These are phyloP conservation scores for Colletotrichum chlorophyti DNA, from an alignment of 2,329 filamentous ascomycete species.

Conservation along the genomic window DNA sequence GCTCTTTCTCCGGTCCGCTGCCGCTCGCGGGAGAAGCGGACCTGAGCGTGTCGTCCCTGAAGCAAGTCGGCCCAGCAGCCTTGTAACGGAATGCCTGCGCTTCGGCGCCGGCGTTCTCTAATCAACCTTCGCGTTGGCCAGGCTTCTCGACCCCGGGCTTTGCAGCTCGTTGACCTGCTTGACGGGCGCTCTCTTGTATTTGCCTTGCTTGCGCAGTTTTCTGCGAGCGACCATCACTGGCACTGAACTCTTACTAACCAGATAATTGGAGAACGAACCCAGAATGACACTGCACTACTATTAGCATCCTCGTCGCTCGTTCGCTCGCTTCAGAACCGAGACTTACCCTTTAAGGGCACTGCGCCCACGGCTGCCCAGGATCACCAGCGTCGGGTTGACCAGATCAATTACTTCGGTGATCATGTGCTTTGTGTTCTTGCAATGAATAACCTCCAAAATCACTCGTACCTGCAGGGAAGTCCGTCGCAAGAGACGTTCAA, in stretches of 20 bases:
- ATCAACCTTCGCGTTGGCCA: conserved; percentile 79
- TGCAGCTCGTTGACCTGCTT: conserved; percentile 83
- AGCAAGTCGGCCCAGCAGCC: too few species aligned
- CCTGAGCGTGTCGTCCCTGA: too few species aligned
- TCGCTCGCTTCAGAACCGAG: background rate
- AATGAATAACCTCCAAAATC: conserved; percentile 95
- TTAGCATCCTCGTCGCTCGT: conserved; percentile 36
- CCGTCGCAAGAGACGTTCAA: conserved; percentile 86
- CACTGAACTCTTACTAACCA: conserved; percentile 95
- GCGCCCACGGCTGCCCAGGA: conserved; percentile 88
- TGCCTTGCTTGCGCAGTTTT: conserved; percentile 84
- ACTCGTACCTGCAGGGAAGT: conserved; percentile 91
- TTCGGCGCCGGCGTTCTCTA: conserved; percentile 43
- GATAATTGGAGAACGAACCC: conserved; percentile 95
- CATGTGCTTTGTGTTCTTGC: conserved; percentile 95
- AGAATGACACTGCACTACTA: conserved; percentile 76
- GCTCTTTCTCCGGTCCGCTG: conserved; percentile 8
- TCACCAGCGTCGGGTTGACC: conserved; percentile 88
- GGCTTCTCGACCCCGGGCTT: conserved; percentile 69
- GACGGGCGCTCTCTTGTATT: conserved; percentile 74
- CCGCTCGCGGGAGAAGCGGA: too few species aligned
- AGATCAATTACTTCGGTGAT: conserved; percentile 97
- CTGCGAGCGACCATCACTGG: conserved; percentile 98
- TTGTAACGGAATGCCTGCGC: too few species aligned
- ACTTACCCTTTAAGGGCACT: conserved; percentile 91